These are phyloP conservation scores for Coprinellus aureogranulatus DNA, from an alignment of 768 basidiomycete genomes.

Conservation along the genomic window DNA sequence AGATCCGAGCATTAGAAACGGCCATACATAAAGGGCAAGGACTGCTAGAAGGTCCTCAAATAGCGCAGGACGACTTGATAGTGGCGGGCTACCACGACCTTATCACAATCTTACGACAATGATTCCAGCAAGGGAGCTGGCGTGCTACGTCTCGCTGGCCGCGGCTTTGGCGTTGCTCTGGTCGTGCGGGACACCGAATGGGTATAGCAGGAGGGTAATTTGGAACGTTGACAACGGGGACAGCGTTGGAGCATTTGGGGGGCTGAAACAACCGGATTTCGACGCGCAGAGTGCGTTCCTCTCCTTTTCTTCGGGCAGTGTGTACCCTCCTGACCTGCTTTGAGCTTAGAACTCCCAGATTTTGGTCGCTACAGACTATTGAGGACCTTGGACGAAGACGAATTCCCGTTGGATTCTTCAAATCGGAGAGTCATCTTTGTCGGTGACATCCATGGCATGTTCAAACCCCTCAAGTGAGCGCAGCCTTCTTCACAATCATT, in stretches of 20 bases:
- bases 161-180: slow-evolving; percentile 4
- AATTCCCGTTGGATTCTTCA: slow-evolving; percentile 59
- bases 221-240: neutral
- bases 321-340: no score
- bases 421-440: slow-evolving; percentile 66
- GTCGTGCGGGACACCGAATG: slow-evolving; percentile 1
- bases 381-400: slow-evolving; percentile 39
- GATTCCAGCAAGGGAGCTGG: slow-evolving; percentile 5
- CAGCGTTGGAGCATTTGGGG: neutral
- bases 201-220: neutral
- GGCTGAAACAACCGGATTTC: neutral
- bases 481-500: neutral
- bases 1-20: no score
- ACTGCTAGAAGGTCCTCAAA: no score
- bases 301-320: no score
- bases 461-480: slow-evolving; percentile 61
- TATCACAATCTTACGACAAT: neutral
- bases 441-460: slow-evolving; percentile 89
- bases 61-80: no score
- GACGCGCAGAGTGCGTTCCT: no score
- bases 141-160: slow-evolving; percentile 3
- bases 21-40: no score
- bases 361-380: slow-evolving; percentile 50
- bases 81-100: no score
- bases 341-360: slow-evolving; percentile 45